A percentile compares a stretch with the other conserved stretches of the same genome.
phyloP scores from a whole-genome alignment of 106 monocot species.

The Dendrobium catenatum region DNA sequence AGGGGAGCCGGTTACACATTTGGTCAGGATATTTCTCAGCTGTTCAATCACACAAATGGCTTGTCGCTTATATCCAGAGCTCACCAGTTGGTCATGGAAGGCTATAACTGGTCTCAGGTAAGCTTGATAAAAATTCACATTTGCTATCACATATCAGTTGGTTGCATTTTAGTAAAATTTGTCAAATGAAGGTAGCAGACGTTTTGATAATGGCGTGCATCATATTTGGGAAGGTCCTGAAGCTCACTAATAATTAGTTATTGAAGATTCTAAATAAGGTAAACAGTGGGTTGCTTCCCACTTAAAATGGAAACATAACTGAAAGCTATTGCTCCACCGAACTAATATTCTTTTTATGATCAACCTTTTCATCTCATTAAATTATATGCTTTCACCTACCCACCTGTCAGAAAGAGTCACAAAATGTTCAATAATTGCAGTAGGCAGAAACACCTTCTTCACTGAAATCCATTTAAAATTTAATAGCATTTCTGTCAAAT shows the following conservation, averaged over 20 bases:
- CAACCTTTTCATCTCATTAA: too few species aligned
- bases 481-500: too few species aligned
- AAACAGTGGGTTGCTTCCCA: too few species aligned
- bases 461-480: too few species aligned
- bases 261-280: background rate
- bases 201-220: background rate
- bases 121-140: background rate
- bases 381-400: too few species aligned
- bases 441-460: too few species aligned
- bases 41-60: slow-evolving; percentile 69
- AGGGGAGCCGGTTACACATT: slow-evolving; percentile 81
- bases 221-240: background rate
- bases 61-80: slow-evolving; percentile 57
- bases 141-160: background rate
- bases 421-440: too few species aligned
- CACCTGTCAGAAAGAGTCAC: too few species aligned
- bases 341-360: too few species aligned
- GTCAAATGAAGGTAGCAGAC: too few species aligned
- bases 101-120: slow-evolving; percentile 68
- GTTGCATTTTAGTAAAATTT: background rate
- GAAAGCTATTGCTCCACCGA: too few species aligned
- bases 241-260: background rate
- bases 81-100: slow-evolving; percentile 82
- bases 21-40: slow-evolving; percentile 66
- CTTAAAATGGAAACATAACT: too few species aligned